phyloP scores from a whole-genome alignment of 768 basidiomycete species.

The Solioccasus polychromus region DNA sequence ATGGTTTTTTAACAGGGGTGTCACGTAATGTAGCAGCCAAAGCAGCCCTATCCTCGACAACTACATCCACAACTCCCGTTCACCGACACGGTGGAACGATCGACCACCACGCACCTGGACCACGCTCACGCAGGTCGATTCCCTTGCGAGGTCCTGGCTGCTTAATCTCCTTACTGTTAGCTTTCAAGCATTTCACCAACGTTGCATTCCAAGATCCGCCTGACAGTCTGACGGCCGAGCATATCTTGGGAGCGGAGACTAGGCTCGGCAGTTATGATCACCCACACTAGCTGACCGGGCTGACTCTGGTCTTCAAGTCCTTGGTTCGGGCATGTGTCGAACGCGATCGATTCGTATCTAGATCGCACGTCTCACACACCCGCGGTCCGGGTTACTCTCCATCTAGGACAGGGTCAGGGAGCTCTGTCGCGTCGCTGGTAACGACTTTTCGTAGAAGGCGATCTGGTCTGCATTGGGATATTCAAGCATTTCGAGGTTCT shows the following conservation, averaged over 20 bases:
- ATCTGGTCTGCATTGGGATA: conserved; percentile 65
- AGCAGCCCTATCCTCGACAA: conserved; percentile 23
- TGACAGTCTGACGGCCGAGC: conserved; percentile 48
- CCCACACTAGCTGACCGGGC: conserved; percentile 80
- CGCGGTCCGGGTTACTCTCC: conserved; percentile 68
- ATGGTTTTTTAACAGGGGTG: conserved; percentile 39
- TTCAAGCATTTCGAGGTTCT: too few relatives aligned
- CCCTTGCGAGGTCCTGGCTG: conserved; percentile 61
- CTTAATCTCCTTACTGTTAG: conserved; percentile 69
- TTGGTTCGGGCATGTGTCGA: conserved; percentile 57
- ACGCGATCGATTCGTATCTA: conserved; percentile 21
- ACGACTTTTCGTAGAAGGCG: conserved; percentile 78
- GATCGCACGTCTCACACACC: conserved; percentile 57
- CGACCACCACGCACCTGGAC: conserved; percentile 45
- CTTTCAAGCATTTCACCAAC: conserved; percentile 59
- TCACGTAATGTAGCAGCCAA: conserved; percentile 11
- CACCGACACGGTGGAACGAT: conserved; percentile 21
- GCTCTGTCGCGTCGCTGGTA: conserved; percentile 65
- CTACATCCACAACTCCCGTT: conserved; percentile 21
- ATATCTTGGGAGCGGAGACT: conserved; percentile 37
- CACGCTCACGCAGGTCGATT: conserved; percentile 64
- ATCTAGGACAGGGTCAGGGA: conserved; percentile 76
- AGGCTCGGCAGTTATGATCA: conserved; percentile 59
- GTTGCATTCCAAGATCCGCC: conserved; percentile 50
- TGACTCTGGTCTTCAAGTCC: conserved; percentile 68